Base-by-base conservation (phyloP, 2,329 filamentous ascomycete species). In the Plenodomus biglobosus region DNA sequence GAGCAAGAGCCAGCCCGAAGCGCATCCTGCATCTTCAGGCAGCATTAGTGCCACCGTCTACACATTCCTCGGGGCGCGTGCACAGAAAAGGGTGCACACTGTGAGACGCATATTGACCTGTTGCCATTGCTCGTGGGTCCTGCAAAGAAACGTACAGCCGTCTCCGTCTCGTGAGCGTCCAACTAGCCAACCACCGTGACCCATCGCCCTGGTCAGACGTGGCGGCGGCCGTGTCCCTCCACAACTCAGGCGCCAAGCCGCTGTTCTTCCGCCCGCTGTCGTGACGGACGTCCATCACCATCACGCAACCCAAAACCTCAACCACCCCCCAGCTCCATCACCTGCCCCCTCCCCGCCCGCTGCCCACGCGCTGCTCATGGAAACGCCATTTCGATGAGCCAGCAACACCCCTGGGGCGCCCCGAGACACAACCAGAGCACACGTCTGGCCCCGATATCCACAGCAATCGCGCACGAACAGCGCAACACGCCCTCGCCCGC, bases 401-500 rank as follows among this genome's bases (percentile, higher is more conserved):
- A 80, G 74, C 77, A 80, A 75, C 77, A 78, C 71, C 75, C 78
- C 69, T 83, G 80, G 80, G 79, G 78, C 74, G 73, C 76, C 68
- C 74, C 78, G 66, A 74, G 75, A 70, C 78, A 78, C 68, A 78
- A 79, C 68, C 76, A 79, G 62, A 76, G 71, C 71, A 73, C 77
- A 69, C 80, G 81, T 66, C 79, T 81, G 67, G 77, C 82, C 62
- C 80, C 82, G 67, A 79, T 84, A 64, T 78, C 81, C 60, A 63
- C 61, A 58, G 76, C 73, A 52, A 75, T 75, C 56, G 71, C 74
- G 49, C 73, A 74, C 57, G 69, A 74, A 52, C 69, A 65, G 58
- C 64, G 64, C 75, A 68, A 73, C 62, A 73, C 73, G 56, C 73
- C 76, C 61, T 76, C 76, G 41, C 77, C 80, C 40, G 74, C 79